Conservation (phyloP, 352 stramenopile species). For the Phytopythium delawarense region DNA sequence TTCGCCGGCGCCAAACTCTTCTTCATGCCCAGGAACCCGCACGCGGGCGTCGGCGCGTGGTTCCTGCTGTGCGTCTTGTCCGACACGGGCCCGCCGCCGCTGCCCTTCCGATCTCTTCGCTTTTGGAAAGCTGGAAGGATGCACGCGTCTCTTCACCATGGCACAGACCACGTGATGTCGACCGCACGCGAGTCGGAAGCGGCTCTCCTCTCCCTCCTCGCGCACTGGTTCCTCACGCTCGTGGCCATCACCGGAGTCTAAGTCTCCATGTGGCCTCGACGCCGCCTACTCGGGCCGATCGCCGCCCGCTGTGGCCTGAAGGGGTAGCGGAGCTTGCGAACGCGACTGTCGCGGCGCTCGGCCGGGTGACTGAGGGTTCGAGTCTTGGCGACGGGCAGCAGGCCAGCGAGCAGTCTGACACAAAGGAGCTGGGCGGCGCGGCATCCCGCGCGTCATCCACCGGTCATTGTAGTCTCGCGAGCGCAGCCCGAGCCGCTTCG, state of each 20-base stretch:
- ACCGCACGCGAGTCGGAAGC: too few relatives aligned
- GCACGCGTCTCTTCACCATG: too few relatives aligned
- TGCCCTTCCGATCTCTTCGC: too few relatives aligned
- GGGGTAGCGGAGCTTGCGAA: not conserved
- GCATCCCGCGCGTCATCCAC: slow-evolving; percentile 47
- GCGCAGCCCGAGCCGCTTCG: slow-evolving; percentile 37
- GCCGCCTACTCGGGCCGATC: slow-evolving; percentile 1
- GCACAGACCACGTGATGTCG: too few relatives aligned
- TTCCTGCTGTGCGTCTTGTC: slow-evolving; percentile 57
- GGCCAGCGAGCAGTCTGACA: not conserved
- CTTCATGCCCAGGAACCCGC: slow-evolving; percentile 73
- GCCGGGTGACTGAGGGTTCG: too few relatives aligned
- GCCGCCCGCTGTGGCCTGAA: not conserved
- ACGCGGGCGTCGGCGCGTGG: slow-evolving; percentile 31
- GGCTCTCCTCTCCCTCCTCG: too few relatives aligned
- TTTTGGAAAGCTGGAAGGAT: too few relatives aligned
- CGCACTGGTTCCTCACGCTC: slow-evolving; percentile 17
- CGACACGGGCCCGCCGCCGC: slow-evolving; percentile 62
- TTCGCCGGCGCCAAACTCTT: slow-evolving; percentile 48
- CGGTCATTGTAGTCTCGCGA: slow-evolving; percentile 45
- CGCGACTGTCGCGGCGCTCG: not conserved
- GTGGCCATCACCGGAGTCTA: too few relatives aligned
- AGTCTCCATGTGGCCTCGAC: too few relatives aligned
- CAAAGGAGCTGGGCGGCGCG: not conserved
- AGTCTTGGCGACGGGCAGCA: not conserved